Percentiles rank a stretch among this genome's conserved stretches.
Evolutionary conservation across 352 stramenopile genomes (phyloP).

Genomic region (Globisporangium camurandrum): DNA sequence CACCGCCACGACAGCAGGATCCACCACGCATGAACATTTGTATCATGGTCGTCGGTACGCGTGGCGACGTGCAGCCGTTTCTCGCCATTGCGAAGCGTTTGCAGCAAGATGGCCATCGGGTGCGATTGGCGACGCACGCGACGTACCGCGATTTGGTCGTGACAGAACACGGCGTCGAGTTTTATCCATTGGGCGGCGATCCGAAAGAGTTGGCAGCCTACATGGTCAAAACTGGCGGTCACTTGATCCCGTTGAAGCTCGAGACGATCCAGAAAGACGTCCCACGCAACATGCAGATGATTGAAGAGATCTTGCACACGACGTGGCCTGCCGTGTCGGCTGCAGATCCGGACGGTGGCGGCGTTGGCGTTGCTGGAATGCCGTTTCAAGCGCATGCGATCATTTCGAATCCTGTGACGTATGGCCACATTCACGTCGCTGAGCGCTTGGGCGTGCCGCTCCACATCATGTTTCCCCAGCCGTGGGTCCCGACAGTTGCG

Average conservation of each 20-base stretch:
- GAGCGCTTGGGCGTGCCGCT: constrained; percentile 88
- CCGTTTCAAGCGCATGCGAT: constrained; percentile 88
- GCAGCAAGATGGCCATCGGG: constrained; percentile 79
- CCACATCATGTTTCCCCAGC: constrained; percentile 93
- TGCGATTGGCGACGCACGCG: constrained; percentile 88
- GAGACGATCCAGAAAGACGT: constrained; percentile 61
- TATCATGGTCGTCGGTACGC: constrained; percentile 87
- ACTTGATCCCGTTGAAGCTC: constrained; percentile 61
- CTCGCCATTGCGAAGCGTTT: constrained; percentile 82
- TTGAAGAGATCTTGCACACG: constrained; percentile 82
- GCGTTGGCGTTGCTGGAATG: constrained; percentile 25
- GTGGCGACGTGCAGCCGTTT: constrained; percentile 86
- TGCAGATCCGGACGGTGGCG: constrained; percentile 57
- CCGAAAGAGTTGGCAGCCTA: constrained; percentile 80
- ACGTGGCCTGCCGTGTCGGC: constrained; percentile 86
- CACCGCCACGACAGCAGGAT: no score
- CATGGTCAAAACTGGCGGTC: constrained; percentile 88
- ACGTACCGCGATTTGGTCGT: constrained; percentile 83
- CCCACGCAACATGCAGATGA: constrained; percentile 84
- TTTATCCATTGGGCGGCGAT: constrained; percentile 70
- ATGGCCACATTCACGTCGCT: constrained; percentile 90
- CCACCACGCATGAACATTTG: constrained; percentile 54
- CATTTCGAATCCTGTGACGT: constrained; percentile 92
- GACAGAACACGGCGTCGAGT: constrained; percentile 50
- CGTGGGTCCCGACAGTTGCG: constrained; percentile 80